Percentiles rank a stretch among this genome's conserved stretches.
These are phyloP conservation scores for Reticulascus tulasneorum DNA, from an alignment of 2,329 filamentous ascomycete genomes.

Conservation along the genomic window DNA sequence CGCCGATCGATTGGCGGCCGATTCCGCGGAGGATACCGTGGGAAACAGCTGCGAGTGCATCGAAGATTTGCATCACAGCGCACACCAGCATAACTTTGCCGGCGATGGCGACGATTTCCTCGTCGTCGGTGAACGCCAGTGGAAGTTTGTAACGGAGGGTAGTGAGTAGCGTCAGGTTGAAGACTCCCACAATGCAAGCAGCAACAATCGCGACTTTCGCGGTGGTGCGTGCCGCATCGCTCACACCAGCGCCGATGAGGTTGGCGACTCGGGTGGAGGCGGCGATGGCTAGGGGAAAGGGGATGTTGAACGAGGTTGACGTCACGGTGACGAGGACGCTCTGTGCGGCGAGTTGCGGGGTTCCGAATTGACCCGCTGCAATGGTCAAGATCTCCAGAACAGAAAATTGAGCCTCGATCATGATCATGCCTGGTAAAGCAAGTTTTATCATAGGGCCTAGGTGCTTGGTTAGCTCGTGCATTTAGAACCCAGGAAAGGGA, in stretches of 20 bases:
- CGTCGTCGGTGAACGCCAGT: conserved; percentile 56
- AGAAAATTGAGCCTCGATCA: conserved; percentile 69
- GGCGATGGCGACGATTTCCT: conserved; percentile 51
- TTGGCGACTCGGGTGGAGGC: conserved; percentile 69
- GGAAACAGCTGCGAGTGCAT: conserved; percentile 60
- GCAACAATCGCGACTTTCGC: conserved; percentile 47
- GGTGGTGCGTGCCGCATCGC: conserved; percentile 61
- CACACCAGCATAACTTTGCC: conserved; percentile 60
- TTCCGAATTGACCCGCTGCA: conserved; percentile 60
- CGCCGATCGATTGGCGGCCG: conserved; percentile 66
- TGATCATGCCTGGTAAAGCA: conserved; percentile 65
- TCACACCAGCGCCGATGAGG: conserved; percentile 65
- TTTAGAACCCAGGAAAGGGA: conserved; percentile 10
- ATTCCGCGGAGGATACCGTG: conserved; percentile 68
- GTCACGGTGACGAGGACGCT: conserved; percentile 63
- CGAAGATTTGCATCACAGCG: conserved; percentile 69
- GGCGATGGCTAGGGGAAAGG: conserved; percentile 69
- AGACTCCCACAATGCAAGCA: conserved; percentile 40
- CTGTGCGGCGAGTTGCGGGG: conserved; percentile 65
- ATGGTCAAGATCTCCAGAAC: conserved; percentile 71
- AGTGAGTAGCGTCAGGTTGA: conserved; percentile 60
- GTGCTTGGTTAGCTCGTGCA: conserved; percentile 35
- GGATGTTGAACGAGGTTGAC: conserved; percentile 66
- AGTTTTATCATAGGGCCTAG: conserved; percentile 74
- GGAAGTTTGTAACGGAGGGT: conserved; percentile 58